Evolutionary conservation across 1,139 yeast genomes (phyloP).

Genomic region (Candida sp.): DNA sequence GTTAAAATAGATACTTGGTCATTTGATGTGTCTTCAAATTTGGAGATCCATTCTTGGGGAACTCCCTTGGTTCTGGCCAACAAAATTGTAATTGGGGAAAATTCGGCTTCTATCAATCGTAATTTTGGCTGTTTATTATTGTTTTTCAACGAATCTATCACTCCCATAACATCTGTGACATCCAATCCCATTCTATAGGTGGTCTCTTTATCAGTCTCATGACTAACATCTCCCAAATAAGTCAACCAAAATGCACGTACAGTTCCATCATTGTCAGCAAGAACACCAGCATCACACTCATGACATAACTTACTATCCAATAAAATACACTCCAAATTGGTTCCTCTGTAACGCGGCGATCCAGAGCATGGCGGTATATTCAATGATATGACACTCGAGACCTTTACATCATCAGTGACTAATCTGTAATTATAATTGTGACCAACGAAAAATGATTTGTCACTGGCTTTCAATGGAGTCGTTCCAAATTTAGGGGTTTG

Average conservation of each 20-base stretch:
- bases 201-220: constrained; percentile 49
- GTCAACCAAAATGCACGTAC: constrained; percentile 84
- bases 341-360: constrained; percentile 82
- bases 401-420: constrained; percentile 71
- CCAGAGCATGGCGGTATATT: constrained; percentile 68
- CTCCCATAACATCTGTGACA: constrained; percentile 57
- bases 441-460: constrained; percentile 73
- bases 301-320: constrained; percentile 71
- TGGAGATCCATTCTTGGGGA: constrained; percentile 74
- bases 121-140: constrained; percentile 53
- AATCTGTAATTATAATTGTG: constrained; percentile 69
- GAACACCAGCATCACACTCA: constrained; percentile 77
- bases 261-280: constrained; percentile 76
- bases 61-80: constrained; percentile 87
- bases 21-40: constrained; percentile 54
- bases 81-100: constrained; percentile 62
- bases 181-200: constrained; percentile 82
- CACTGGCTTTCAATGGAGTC: constrained; percentile 69
- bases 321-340: constrained; percentile 74
- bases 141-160: constrained; percentile 51
- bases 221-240: constrained; percentile 63
- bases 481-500: constrained; percentile 61
- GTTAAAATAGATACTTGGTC: constrained; percentile 72
- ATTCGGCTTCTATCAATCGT: constrained; percentile 76
- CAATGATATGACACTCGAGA: constrained; percentile 72